These are phyloP conservation scores for Vanrija sp. DNA, from an alignment of 1,284 basidiomycete genomes.

Conservation along the genomic window DNA sequence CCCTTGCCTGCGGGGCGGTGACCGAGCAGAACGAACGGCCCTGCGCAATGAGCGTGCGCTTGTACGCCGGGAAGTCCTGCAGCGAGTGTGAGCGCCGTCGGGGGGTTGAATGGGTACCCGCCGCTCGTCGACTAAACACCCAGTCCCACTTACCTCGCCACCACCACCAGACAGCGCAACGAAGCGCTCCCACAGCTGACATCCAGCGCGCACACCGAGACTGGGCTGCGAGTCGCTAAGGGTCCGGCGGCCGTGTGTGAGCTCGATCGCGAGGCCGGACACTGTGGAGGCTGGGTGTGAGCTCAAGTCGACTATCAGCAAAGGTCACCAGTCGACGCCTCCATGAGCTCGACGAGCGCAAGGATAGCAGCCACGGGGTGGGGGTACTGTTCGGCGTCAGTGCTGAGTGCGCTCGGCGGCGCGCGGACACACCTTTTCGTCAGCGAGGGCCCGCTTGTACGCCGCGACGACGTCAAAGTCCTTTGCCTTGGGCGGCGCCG, in stretches of 20 bases:
- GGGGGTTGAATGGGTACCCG: conserved; percentile 12
- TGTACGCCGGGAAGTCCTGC: conserved; percentile 45
- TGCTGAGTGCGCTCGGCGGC: background rate
- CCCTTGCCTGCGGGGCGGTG: conserved; percentile 73
- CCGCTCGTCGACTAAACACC: conserved; percentile 24
- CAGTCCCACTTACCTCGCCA: conserved; percentile 31
- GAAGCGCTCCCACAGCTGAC: conserved; percentile 49
- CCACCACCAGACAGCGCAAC: conserved; percentile 33
- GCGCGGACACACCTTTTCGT: conserved; percentile 39
- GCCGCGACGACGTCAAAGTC: conserved; percentile 45
- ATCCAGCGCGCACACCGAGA: conserved; percentile 47
- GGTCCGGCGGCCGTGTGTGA: conserved; percentile 34
- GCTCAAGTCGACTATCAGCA: background rate
- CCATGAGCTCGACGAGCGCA: conserved; percentile 47
- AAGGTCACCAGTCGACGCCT: conserved; percentile 42
- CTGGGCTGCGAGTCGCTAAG: conserved; percentile 43
- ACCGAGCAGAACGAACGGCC: conserved; percentile 46
- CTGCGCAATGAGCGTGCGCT: conserved; percentile 41
- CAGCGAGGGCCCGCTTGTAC: conserved; percentile 40
- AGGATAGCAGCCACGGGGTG: conserved; percentile 51
- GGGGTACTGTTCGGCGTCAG: conserved; percentile 26
- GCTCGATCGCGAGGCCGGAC: conserved; percentile 42
- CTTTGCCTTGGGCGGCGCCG: background rate
- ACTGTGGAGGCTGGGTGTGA: conserved; percentile 39
- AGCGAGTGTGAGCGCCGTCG: background rate